phyloP scores from a whole-genome alignment of 495 filamentous ascomycete species.

The Penicillium cinerascens region DNA sequence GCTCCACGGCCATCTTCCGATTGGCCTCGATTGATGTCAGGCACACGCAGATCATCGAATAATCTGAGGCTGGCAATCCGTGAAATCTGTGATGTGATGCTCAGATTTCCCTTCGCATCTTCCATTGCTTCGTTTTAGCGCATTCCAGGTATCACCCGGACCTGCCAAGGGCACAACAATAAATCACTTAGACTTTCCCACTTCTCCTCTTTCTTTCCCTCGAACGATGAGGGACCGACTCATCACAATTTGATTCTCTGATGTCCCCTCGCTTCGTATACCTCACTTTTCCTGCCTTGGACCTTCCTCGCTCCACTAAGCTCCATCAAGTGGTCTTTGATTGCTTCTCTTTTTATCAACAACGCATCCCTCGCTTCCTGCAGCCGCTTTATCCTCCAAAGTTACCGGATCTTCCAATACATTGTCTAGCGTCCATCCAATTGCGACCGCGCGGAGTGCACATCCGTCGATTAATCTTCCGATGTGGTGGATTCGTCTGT shows the following conservation, averaged over 20 bases:
- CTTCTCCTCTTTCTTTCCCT: slow-evolving; percentile 8
- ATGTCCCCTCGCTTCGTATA: slow-evolving; percentile 17
- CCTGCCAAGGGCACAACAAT: not conserved
- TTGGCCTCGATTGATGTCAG: slow-evolving; percentile 19
- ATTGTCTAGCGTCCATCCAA: slow-evolving; percentile 16
- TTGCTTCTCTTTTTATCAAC: slow-evolving; percentile 13
- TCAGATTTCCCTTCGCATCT: slow-evolving; percentile 2
- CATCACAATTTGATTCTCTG: slow-evolving; percentile 28
- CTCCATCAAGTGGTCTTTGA: slow-evolving; percentile 14
- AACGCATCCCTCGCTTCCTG: slow-evolving; percentile 27
- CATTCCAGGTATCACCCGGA: not conserved
- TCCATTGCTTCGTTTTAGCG: slow-evolving; percentile 1
- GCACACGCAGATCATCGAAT: slow-evolving; percentile 8
- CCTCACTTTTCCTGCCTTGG: slow-evolving; percentile 10
- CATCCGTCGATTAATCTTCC: slow-evolving; percentile 15
- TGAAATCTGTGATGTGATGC: not conserved
- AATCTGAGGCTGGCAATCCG: not conserved
- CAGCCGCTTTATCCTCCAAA: slow-evolving; percentile 8
- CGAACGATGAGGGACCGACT: slow-evolving; percentile 26
- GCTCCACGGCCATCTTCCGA: slow-evolving; percentile 19
- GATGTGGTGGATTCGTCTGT: slow-evolving; percentile 16
- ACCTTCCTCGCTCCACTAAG: slow-evolving; percentile 10
- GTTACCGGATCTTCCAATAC: slow-evolving; percentile 14
- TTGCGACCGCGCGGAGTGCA: not conserved
- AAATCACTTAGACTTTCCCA: slow-evolving; percentile 4